phyloP scores from a whole-genome alignment of 768 basidiomycete species.

The Auricularia cornea region DNA sequence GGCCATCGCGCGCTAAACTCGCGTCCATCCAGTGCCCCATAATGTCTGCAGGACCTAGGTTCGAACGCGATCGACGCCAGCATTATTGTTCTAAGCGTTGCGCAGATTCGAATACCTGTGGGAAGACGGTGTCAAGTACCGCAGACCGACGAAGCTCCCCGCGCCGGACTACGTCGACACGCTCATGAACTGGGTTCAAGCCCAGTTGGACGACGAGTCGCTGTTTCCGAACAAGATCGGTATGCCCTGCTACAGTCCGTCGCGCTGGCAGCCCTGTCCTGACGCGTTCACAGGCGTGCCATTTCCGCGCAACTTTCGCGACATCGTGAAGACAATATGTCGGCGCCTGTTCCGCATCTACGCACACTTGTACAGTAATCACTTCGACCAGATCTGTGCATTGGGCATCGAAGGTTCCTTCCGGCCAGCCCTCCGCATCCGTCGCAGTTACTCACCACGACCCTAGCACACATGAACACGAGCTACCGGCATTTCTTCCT shows the following conservation, averaged over 20 bases:
- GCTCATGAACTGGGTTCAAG: slow-evolving; percentile 98
- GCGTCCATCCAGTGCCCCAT: slow-evolving; percentile 63
- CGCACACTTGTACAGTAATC: slow-evolving; percentile 97
- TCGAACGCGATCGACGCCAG: slow-evolving; percentile 16
- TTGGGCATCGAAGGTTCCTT: slow-evolving; percentile 88
- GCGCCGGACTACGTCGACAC: slow-evolving; percentile 96
- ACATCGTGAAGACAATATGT: slow-evolving; percentile 85
- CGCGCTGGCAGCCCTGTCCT: slow-evolving; percentile 4
- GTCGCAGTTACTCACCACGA: slow-evolving; percentile 1
- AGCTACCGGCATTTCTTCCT: slow-evolving; percentile 98
- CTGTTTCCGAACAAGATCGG: slow-evolving; percentile 96
- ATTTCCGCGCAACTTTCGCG: slow-evolving; percentile 83
- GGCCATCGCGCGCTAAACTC: slow-evolving; percentile 4
- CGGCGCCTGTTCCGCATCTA: slow-evolving; percentile 94
- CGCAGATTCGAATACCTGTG: slow-evolving; percentile 87
- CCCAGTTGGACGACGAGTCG: slow-evolving; percentile 81
- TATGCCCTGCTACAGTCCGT: slow-evolving; percentile 19
- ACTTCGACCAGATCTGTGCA: slow-evolving; percentile 98
- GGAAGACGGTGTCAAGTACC: slow-evolving; percentile 86
- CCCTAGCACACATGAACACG: slow-evolving; percentile 89
- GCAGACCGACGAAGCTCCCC: slow-evolving; percentile 85
- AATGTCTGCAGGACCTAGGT: slow-evolving; percentile 95
- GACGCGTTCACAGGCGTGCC: slow-evolving; percentile 56
- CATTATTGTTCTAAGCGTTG: background rate
- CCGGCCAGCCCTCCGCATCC: background rate